These are phyloP conservation scores for Magnaporthiopsis poae DNA, from an alignment of 2,329 filamentous ascomycete species.

Conservation along the genomic window DNA sequence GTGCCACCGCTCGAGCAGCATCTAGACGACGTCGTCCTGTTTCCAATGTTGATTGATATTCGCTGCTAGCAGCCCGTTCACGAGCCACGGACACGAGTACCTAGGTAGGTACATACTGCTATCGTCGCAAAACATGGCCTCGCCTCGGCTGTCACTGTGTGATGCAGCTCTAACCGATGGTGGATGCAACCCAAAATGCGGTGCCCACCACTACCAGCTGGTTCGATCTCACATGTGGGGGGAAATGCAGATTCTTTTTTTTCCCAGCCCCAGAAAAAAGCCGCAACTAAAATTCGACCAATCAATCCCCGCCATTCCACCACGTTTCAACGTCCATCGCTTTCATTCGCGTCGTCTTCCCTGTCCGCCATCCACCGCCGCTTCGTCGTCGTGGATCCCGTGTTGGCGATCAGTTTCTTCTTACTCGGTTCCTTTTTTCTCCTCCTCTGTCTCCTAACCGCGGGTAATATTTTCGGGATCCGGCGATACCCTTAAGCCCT, in stretches of 20 bases:
- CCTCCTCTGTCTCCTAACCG: no score
- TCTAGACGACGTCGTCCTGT: no score
- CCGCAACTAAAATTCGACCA: neutral
- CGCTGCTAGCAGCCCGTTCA: neutral
- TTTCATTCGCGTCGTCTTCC: conserved; percentile 2
- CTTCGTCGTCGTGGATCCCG: no score
- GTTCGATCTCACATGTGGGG: neutral
- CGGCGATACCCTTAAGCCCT: no score
- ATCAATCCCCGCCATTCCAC: neutral
- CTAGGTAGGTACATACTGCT: no score
- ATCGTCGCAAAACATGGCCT: neutral
- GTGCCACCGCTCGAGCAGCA: no score
- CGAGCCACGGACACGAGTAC: neutral
- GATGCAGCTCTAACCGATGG: neutral
- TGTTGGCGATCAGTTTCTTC: no score
- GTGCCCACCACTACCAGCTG: no score
- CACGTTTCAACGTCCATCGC: conserved; percentile 1
- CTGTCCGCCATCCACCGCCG: neutral
- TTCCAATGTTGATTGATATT: neutral
- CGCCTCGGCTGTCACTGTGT: neutral
- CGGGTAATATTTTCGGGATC: no score
- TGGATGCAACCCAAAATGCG: neutral
- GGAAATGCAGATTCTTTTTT: neutral
- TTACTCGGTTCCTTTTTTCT: no score
- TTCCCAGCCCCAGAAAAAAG: neutral